Conservation (phyloP, 164 flowering plant species). For the Dillenia turbinata region DNA sequence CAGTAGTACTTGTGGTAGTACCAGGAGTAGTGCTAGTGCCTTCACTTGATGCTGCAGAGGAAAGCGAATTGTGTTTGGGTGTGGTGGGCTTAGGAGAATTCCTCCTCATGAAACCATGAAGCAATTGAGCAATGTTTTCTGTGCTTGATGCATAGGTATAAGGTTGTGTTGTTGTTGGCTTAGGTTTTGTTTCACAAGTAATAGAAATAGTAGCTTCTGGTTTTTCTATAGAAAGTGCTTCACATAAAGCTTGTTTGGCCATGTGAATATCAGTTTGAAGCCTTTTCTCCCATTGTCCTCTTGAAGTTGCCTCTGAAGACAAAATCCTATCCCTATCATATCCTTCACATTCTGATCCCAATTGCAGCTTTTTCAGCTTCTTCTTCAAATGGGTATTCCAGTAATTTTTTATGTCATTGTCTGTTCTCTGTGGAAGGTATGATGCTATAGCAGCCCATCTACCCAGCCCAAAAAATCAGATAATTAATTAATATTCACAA, state of each 20-base stretch:
- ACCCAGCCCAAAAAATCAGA: slow-evolving; percentile 1
- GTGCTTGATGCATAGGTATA: slow-evolving; percentile 56
- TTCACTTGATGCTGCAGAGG: too few relatives aligned
- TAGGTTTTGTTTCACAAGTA: neutral
- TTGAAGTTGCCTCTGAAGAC: slow-evolving; percentile 27
- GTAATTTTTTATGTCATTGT: slow-evolving; percentile 50
- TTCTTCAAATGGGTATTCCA: slow-evolving; percentile 60
- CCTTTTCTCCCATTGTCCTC: slow-evolving; percentile 80
- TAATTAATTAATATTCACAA: neutral
- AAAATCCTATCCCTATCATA: slow-evolving; percentile 15
- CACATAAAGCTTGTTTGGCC: slow-evolving; percentile 61
- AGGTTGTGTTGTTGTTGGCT: slow-evolving; percentile 10
- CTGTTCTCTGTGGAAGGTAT: slow-evolving; percentile 53
- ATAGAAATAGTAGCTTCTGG: slow-evolving; percentile 2
- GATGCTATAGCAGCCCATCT: slow-evolving; percentile 67
- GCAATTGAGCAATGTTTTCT: slow-evolving; percentile 65
- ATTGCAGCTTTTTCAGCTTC: slow-evolving; percentile 38
- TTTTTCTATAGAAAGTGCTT: slow-evolving; percentile 46
- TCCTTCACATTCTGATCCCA: slow-evolving; percentile 17
- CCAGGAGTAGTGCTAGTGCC: too few relatives aligned
- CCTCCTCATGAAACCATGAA: slow-evolving; percentile 47
- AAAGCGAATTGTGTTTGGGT: too few relatives aligned
- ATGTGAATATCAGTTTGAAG: slow-evolving; percentile 66
- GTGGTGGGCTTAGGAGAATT: slow-evolving; percentile 26
- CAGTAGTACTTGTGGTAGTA: too few relatives aligned